Conservation (phyloP, 2,329 filamentous ascomycete species). For the Colletotrichum sp. region DNA sequence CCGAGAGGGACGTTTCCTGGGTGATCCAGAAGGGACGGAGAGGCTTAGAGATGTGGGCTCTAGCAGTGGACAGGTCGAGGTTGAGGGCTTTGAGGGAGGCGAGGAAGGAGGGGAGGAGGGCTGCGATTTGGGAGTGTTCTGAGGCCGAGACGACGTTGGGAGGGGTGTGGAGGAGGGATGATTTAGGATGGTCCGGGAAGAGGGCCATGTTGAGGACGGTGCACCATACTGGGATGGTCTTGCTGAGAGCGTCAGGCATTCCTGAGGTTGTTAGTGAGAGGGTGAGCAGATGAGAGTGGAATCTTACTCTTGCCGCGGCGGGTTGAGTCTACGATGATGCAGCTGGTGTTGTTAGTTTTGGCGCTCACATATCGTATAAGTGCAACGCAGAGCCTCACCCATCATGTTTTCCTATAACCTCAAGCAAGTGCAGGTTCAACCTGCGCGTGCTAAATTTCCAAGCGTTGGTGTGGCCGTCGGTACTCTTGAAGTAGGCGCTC, state of each 20-base stretch:
- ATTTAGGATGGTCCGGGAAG: constrained; percentile 63
- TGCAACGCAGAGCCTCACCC: constrained; percentile 56
- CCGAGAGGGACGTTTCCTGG: constrained; percentile 61
- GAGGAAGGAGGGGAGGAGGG: constrained; percentile 62
- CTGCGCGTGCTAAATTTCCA: constrained; percentile 90
- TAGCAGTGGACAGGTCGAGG: constrained; percentile 61
- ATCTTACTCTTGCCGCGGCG: constrained; percentile 80
- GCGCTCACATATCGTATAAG: background rate
- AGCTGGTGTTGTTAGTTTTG: constrained; percentile 44
- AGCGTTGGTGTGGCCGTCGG: constrained; percentile 88
- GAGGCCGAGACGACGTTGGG: constrained; percentile 74
- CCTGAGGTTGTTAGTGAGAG: constrained; percentile 44
- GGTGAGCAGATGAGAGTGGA: background rate
- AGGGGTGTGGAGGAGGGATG: constrained; percentile 66
- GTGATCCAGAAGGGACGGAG: constrained; percentile 83
- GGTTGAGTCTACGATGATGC: constrained; percentile 92
- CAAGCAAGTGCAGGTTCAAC: constrained; percentile 82
- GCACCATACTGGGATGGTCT: constrained; percentile 94
- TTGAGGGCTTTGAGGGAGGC: constrained; percentile 58
- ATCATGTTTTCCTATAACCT: constrained; percentile 67
- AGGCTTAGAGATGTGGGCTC: constrained; percentile 68
- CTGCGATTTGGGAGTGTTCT: constrained; percentile 80
- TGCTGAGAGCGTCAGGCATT: constrained; percentile 94
- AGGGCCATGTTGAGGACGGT: constrained; percentile 81
- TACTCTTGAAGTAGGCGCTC: constrained; percentile 96